Evolutionary conservation across 2,329 filamentous ascomycete species (phyloP), one percentile per base, ranked within the genome.

Genomic region (Aspergillus pseudoterreus): DNA sequence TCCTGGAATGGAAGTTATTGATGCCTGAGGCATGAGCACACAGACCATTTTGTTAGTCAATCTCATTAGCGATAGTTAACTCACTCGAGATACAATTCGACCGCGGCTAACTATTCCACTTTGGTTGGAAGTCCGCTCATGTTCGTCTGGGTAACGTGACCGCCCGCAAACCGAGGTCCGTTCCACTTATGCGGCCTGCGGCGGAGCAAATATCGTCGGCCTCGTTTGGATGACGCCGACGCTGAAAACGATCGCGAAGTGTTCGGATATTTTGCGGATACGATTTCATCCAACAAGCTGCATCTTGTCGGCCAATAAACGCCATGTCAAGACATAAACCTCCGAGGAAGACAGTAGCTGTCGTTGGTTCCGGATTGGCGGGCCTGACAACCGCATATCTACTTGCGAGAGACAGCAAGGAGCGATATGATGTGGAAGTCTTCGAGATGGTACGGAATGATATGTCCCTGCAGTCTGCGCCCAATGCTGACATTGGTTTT

Each of bases 381-480:
- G 19, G 19, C 19, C 19, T 19, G 19, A 70, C 72, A n/a, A 71
- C 69, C 8, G 76, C 75, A 14, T 72, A 76, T 58, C 63, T 79
- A 24, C 66, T 79, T 19, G 61, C 68, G 38, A 63, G 67, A 33
- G 76, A 79, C 61, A 49, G 51, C 1, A 52, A 65, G 51, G 55
- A 66, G 12, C 66, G 75, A 46, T 80, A 73, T 56, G 55, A 67
- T 10, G 75, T 79, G 22, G 67, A 68, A 45, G 53, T 79, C 6
- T 73, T 78, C 41, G 76, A 79, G 61, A 72, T 68, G 57, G 77
- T 78, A 66, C 14, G 76, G 79, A 60, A 72, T 68, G 57, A 76
- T 78, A 66, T 21, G 38, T 41, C 22, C 32, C 51, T 52, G 59
- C 17, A 42, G 39, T 42, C 15, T 22, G 39, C 15, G 32, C 43